Conservation (phyloP, 768 basidiomycete genomes). For the Mycena venus region DNA sequence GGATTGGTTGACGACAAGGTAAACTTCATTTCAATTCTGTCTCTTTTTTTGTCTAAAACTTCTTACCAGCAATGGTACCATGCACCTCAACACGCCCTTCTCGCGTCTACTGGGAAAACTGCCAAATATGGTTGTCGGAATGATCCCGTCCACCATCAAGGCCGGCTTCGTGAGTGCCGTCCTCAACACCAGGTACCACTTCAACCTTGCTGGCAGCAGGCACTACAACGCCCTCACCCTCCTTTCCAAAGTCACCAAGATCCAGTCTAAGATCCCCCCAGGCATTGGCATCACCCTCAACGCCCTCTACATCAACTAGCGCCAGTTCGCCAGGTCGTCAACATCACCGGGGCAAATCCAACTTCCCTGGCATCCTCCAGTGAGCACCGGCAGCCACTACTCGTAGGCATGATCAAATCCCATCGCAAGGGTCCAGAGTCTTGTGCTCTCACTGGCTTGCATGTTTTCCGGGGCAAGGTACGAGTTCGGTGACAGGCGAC, state of each 20-base stretch:
- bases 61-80: slow-evolving; percentile 80
- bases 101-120: slow-evolving; percentile 96
- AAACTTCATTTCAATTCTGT: slow-evolving; percentile 35
- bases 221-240: slow-evolving; percentile 95
- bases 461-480: too few species aligned
- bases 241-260: slow-evolving; percentile 92
- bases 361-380: slow-evolving; percentile 97
- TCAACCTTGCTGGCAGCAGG: slow-evolving; percentile 97
- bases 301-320: slow-evolving; percentile 97
- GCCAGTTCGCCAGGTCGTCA: slow-evolving; percentile 97
- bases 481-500: slow-evolving; percentile 87
- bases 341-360: slow-evolving; percentile 93
- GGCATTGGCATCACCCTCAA: slow-evolving; percentile 96
- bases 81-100: slow-evolving; percentile 96
- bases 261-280: slow-evolving; percentile 84
- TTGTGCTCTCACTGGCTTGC: too few species aligned
- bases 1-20: slow-evolving; percentile 92
- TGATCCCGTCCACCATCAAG: slow-evolving; percentile 98
- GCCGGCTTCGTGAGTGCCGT: slow-evolving; percentile 95
- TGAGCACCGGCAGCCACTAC: slow-evolving; percentile 99
- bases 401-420: too few species aligned
- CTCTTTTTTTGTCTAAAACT: not conserved
- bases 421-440: too few species aligned
- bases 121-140: slow-evolving; percentile 99
- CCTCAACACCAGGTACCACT: slow-evolving; percentile 93